Evolutionary conservation across 805 yeast genomes (phyloP).

Genomic region (Debaryomyces hansenii): DNA sequence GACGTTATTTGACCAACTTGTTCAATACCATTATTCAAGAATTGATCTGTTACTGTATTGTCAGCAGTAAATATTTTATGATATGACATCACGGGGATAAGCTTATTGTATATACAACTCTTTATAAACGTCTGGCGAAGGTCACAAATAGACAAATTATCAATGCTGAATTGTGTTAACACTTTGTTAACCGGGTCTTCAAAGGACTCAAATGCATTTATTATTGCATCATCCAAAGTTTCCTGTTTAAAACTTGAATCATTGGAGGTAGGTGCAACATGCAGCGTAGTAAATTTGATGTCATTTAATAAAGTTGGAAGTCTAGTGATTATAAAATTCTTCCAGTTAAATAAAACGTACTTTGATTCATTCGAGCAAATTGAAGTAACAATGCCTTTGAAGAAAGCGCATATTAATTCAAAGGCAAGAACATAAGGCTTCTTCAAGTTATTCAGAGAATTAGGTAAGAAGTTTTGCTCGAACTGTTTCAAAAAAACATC

Average conservation of each 20-base stretch:
- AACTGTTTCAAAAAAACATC: constrained; percentile 12
- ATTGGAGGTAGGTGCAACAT: background rate
- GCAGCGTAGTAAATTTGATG: constrained; percentile 10
- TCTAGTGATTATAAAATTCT: constrained; percentile 31
- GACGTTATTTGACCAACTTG: constrained; percentile 22
- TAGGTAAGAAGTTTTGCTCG: constrained; percentile 8
- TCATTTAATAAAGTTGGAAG: constrained; percentile 24
- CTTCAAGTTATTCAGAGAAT: constrained; percentile 6
- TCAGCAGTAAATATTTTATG: constrained; percentile 28
- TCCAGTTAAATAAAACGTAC: constrained; percentile 33
- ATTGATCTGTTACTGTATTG: constrained; percentile 20
- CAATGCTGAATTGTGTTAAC: constrained; percentile 8
- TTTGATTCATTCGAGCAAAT: constrained; percentile 18
- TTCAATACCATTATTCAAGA: constrained; percentile 25
- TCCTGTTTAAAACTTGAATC: constrained; percentile 8
- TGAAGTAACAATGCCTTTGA: constrained; percentile 20
- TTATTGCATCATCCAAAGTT: constrained; percentile 15
- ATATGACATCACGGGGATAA: constrained; percentile 25
- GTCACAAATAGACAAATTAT: constrained; percentile 13
- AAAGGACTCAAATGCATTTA: constrained; percentile 13
- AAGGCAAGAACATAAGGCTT: constrained; percentile 12
- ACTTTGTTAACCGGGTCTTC: constrained; percentile 12
- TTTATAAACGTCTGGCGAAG: constrained; percentile 28
- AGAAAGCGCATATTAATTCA: constrained; percentile 20
- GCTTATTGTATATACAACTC: constrained; percentile 28